These are phyloP conservation scores for Leccinum boreale DNA, from an alignment of 768 basidiomycete genomes.

Conservation along the genomic window DNA sequence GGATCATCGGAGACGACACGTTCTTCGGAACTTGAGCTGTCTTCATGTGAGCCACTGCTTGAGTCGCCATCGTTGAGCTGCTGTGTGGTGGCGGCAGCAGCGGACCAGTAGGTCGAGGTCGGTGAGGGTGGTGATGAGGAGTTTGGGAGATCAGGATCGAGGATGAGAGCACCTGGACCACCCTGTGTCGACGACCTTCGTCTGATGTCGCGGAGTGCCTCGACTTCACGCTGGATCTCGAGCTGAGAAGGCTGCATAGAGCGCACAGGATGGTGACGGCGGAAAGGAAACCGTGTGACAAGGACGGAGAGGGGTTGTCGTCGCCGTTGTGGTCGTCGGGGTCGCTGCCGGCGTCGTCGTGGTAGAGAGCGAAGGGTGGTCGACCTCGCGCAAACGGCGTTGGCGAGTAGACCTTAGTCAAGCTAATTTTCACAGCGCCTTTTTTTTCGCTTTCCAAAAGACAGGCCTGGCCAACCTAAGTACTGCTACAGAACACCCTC, in stretches of 20 bases:
- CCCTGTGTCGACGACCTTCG: constrained; percentile 74
- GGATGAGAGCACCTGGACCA: constrained; percentile 75
- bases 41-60: constrained; percentile 40
- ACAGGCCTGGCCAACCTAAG: constrained; percentile 9
- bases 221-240: constrained; percentile 85
- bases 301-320: constrained; percentile 4
- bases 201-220: constrained; percentile 78
- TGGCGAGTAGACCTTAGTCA: constrained; percentile 1
- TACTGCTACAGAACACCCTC: constrained; percentile 16
- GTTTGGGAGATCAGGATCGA: constrained; percentile 91
- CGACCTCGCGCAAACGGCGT: neutral
- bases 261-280: neutral
- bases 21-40: constrained; percentile 36
- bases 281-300: constrained; percentile 13
- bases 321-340: constrained; percentile 10
- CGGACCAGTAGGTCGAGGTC: constrained; percentile 49
- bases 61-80: constrained; percentile 44
- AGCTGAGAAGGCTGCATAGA: constrained; percentile 74
- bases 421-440: constrained; percentile 14
- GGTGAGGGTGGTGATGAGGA: constrained; percentile 60
- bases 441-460: neutral
- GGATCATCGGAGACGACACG: constrained; percentile 61
- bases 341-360: constrained; percentile 8
- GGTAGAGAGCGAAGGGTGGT: neutral
- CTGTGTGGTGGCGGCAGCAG: constrained; percentile 29